Evolutionary conservation across 2,329 filamentous ascomycete genomes (phyloP), one percentile per base, ranked within the genome.

Genomic region (Stemphylium beticola): DNA sequence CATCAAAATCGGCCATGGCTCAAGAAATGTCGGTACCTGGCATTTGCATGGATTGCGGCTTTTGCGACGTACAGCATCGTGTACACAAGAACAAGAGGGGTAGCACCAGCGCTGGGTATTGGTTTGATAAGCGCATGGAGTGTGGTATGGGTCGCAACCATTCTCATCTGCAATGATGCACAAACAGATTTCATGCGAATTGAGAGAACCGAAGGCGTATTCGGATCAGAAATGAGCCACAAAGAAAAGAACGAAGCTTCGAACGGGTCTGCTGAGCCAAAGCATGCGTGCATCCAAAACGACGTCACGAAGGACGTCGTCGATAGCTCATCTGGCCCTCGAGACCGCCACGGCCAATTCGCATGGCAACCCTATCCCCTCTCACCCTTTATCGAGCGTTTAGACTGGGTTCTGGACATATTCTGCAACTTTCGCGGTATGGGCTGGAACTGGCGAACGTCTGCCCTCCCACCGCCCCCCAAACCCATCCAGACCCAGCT

Each of bases 381-480:
- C 4, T 56, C 61, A 3, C 71, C 78, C 2, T 78, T 85, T 34
- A 64, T 73, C 18, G 81, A 85, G 58, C 81, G 85, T 14, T 61
- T 87, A 15, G 81, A 85, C 53, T 88, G 85, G 85, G 77, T 82
- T 3, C 60, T 79, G 10, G 85, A 86, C 53, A 69, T 86, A 33
- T 78, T 85, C 56, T 79, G 78, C 66, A 85, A 81, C 64, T 84
- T 87, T 63, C 79, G 85, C 41, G 85, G 85, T 9, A 78, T 82
- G 31, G 82, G 83, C 57, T 87, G 85, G 85, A 84, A 81, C 62
- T 86, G 83, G 78, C 78, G 84, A 4, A 79, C 79, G 20, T 74
- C 79, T 12, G 78, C 77, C 7, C 71, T 85, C 0, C 75, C 79
- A 1, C 74, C 78, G 4, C 76, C 77, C 14, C 80, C 79, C 1